phyloP scores from a whole-genome alignment of 768 basidiomycete genomes.

The Trametes cinnabarina region DNA sequence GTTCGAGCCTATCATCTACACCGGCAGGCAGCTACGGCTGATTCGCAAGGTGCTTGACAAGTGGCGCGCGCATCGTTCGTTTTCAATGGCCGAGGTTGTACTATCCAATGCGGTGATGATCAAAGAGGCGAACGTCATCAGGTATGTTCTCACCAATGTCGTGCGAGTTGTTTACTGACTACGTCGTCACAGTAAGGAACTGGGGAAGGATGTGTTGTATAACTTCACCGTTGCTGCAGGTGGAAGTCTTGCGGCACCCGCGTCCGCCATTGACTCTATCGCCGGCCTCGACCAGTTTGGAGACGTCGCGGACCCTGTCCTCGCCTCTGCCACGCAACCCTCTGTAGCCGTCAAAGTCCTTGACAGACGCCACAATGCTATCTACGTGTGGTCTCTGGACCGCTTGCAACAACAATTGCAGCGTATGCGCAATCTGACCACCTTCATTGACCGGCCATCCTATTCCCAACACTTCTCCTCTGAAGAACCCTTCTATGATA shows the following conservation, averaged over 20 bases:
- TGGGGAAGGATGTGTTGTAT: conserved; percentile 83
- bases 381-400: conserved; percentile 90
- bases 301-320: conserved; percentile 82
- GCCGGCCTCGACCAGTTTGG: conserved; percentile 90
- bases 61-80: conserved; percentile 83
- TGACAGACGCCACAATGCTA: conserved; percentile 81
- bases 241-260: conserved; percentile 71
- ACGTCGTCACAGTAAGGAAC: conserved; percentile 62
- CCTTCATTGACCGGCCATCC: conserved; percentile 87
- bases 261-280: conserved; percentile 81
- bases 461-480: conserved; percentile 94
- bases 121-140: conserved; percentile 94
- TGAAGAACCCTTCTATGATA: conserved; percentile 91
- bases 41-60: conserved; percentile 80
- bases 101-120: conserved; percentile 80
- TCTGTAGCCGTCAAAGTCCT: conserved; percentile 88
- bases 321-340: conserved; percentile 72
- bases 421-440: conserved; percentile 90
- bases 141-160: conserved; percentile 41
- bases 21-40: conserved; percentile 75
- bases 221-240: conserved; percentile 92
- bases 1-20: conserved; percentile 82
- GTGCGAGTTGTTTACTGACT: background rate
- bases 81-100: conserved; percentile 90
- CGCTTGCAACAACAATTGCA: conserved; percentile 85